These are phyloP conservation scores for Penicillium herquei DNA, from an alignment of 495 filamentous ascomycete genomes.

Conservation along the genomic window DNA sequence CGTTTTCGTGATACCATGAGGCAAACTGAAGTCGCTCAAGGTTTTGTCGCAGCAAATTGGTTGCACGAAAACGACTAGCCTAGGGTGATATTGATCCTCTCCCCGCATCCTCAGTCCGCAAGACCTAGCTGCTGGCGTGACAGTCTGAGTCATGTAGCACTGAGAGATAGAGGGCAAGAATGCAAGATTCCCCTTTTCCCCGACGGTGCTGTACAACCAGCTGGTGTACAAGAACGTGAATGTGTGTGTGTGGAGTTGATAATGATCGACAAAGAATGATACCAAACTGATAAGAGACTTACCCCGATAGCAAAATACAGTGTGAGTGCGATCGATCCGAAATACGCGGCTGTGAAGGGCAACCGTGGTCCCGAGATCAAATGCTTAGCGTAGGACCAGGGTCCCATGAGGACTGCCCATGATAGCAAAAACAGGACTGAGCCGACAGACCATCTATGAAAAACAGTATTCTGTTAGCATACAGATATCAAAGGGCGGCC, in stretches of 20 bases:
- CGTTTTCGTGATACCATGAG: background rate
- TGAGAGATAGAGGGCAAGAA: constrained; percentile 16
- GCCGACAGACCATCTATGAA: constrained; percentile 84
- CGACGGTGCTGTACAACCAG: constrained; percentile 15
- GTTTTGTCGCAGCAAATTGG: constrained; percentile 1
- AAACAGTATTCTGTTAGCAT: constrained; percentile 25
- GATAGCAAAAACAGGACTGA: constrained; percentile 87
- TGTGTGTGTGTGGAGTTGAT: constrained; percentile 6
- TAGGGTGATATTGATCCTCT: constrained; percentile 16
- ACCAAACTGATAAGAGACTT: constrained; percentile 44
- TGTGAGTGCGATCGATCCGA: constrained; percentile 88
- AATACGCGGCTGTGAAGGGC: constrained; percentile 95
- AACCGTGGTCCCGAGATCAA: constrained; percentile 80
- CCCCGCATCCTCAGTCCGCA: constrained; percentile 2
- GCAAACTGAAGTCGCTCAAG: constrained; percentile 1
- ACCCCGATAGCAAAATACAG: constrained; percentile 90
- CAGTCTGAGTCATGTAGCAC: constrained; percentile 16
- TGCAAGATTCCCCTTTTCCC: constrained; percentile 23
- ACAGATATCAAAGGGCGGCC: constrained; percentile 9
- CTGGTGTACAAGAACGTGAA: constrained; percentile 10
- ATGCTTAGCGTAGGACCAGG: constrained; percentile 75
- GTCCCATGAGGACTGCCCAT: constrained; percentile 93
- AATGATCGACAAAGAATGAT: constrained; percentile 17
- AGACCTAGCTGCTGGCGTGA: constrained; percentile 7
- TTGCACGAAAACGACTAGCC: constrained; percentile 4